phyloP scores from a whole-genome alignment of 306 rosid species.

The Rosa lucieae region DNA sequence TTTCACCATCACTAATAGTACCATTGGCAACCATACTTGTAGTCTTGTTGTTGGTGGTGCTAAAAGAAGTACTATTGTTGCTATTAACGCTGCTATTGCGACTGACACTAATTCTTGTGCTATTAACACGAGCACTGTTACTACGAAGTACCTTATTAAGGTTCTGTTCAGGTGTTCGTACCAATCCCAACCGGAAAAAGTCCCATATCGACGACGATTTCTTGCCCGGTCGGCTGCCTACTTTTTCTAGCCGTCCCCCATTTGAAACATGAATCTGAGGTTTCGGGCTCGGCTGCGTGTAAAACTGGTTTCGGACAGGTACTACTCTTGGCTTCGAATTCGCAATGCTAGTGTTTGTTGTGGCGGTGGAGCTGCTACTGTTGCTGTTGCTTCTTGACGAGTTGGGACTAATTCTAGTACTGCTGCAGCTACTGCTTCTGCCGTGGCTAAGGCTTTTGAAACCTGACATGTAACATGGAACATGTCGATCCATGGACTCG shows the following conservation, averaged over 20 bases:
- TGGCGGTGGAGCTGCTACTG: slow-evolving; percentile 27
- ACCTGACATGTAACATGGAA: slow-evolving; percentile 17
- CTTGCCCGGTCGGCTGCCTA: slow-evolving; percentile 33
- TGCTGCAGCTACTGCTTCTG: slow-evolving; percentile 52
- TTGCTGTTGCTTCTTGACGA: slow-evolving; percentile 43
- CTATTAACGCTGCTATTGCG: slow-evolving; percentile 44
- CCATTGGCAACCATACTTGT: neutral
- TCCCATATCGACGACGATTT: slow-evolving; percentile 75
- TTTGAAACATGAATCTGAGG: slow-evolving; percentile 49
- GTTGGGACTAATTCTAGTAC: slow-evolving; percentile 45
- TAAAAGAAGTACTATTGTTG: slow-evolving; percentile 20
- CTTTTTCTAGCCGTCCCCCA: slow-evolving; percentile 31
- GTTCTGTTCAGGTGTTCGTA: slow-evolving; percentile 70
- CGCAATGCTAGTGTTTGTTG: slow-evolving; percentile 14
- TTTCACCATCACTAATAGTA: neutral
- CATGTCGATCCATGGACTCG: slow-evolving; percentile 37
- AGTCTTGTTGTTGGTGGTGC: neutral
- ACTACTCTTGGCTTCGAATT: slow-evolving; percentile 27
- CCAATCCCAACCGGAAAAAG: slow-evolving; percentile 68
- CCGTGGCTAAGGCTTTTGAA: slow-evolving; percentile 30
- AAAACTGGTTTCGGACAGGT: slow-evolving; percentile 55
- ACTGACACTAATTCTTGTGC: slow-evolving; percentile 33
- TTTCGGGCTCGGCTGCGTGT: slow-evolving; percentile 73
- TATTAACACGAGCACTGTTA: slow-evolving; percentile 23
- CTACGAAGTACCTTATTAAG: slow-evolving; percentile 43